These are phyloP conservation scores for Stagonosporopsis vannaccii DNA, from an alignment of 2,329 filamentous ascomycete genomes.

Conservation along the genomic window DNA sequence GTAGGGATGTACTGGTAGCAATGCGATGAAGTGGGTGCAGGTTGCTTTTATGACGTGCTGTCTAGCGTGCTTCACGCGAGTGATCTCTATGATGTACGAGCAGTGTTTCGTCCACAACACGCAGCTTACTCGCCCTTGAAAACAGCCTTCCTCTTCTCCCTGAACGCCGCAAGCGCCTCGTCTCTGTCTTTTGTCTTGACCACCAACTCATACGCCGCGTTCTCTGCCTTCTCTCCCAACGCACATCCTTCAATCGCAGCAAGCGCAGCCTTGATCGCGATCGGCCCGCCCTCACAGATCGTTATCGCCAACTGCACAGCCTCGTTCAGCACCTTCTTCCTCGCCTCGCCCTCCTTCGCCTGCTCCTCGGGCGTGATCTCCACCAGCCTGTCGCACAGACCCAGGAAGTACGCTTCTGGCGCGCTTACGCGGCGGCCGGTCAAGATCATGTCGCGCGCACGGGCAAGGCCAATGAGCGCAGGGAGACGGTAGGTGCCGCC, in stretches of 20 bases:
- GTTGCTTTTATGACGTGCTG: neutral
- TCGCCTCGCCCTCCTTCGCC: slow-evolving; percentile 60
- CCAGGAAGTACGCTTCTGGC: slow-evolving; percentile 88
- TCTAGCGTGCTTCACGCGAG: too few relatives aligned
- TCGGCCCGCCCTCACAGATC: slow-evolving; percentile 88
- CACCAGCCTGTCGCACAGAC: slow-evolving; percentile 87
- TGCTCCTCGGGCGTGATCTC: slow-evolving; percentile 72
- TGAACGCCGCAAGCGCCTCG: slow-evolving; percentile 88
- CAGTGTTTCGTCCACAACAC: neutral
- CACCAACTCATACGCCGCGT: slow-evolving; percentile 83
- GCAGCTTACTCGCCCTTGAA: slow-evolving; percentile 61
- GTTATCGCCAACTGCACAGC: slow-evolving; percentile 80
- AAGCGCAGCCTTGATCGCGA: slow-evolving; percentile 81
- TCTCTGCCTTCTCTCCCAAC: slow-evolving; percentile 77
- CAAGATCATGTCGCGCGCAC: slow-evolving; percentile 88
- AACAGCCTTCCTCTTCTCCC: slow-evolving; percentile 74
- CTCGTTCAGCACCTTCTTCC: slow-evolving; percentile 74
- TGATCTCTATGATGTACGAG: too few relatives aligned
- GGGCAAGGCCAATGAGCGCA: slow-evolving; percentile 76
- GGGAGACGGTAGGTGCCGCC: slow-evolving; percentile 91
- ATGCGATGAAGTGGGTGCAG: neutral
- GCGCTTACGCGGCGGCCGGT: slow-evolving; percentile 86
- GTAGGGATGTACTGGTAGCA: slow-evolving; percentile 50
- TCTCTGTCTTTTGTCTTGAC: slow-evolving; percentile 84
- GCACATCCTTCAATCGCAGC: slow-evolving; percentile 75